These are phyloP conservation scores for Casuarina equisetifolia DNA, from an alignment of 306 rosid genomes.

Conservation along the genomic window DNA sequence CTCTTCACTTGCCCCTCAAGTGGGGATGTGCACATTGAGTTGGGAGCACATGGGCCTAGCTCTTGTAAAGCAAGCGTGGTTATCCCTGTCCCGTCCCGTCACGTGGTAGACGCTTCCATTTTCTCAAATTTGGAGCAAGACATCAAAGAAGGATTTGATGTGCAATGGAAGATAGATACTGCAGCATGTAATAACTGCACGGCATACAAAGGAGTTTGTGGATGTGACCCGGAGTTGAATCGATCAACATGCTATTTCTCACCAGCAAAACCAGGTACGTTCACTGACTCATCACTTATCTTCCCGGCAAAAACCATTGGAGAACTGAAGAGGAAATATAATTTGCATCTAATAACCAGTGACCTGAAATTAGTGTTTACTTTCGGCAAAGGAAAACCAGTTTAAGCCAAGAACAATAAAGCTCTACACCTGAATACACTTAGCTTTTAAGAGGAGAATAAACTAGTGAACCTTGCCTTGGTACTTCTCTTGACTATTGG, in stretches of 20 bases:
- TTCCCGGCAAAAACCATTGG: not conserved
- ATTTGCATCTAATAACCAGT: too few species aligned
- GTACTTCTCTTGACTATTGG: too few species aligned
- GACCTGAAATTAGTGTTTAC: too few species aligned
- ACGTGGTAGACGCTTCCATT: fast-evolving
- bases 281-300: not conserved
- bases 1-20: constrained; percentile 5
- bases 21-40: not conserved
- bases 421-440: too few species aligned
- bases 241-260: not conserved
- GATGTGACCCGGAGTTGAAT: not conserved
- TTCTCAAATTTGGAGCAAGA: not conserved
- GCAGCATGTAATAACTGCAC: not conserved
- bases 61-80: constrained; percentile 26
- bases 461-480: too few species aligned
- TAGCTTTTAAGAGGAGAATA: too few species aligned
- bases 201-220: not conserved
- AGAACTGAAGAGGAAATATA: not conserved
- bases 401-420: too few species aligned
- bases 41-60: not conserved
- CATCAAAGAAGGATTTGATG: not conserved
- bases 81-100: constrained; percentile 13
- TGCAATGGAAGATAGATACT: not conserved
- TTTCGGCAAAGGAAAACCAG: too few species aligned
- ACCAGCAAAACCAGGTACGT: not conserved